phyloP scores from a whole-genome alignment of 306 rosid species.

The Malus sieversii region DNA sequence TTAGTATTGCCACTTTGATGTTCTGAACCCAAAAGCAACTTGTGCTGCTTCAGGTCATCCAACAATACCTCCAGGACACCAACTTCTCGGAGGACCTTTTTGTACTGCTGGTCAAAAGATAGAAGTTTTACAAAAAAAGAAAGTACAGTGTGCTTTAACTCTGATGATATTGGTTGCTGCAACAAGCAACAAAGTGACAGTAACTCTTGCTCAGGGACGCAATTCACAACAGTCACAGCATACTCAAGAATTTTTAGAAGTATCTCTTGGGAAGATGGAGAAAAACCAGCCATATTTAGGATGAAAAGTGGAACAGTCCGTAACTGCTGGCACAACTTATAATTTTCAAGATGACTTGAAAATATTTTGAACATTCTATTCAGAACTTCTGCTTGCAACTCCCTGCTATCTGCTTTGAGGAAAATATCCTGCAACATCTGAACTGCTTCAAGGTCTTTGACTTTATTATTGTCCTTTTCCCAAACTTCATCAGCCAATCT shows the following conservation, averaged over 20 bases:
- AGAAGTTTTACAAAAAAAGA: conserved; percentile 89
- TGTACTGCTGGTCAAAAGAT: conserved; percentile 96
- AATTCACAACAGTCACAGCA: conserved; percentile 97
- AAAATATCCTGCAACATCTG: conserved; percentile 98
- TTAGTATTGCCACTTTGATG: conserved; percentile 37
- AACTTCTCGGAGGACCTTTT: conserved; percentile 98
- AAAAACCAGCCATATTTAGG: conserved; percentile 89
- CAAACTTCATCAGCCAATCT: conserved; percentile 70
- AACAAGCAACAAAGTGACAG: conserved; percentile 96
- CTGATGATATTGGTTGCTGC: conserved; percentile 94
- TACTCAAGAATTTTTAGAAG: conserved; percentile 97
- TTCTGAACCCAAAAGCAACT: conserved; percentile 57
- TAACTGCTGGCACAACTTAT: conserved; percentile 86
- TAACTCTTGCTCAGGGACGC: conserved; percentile 97
- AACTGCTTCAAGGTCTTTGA: conserved; percentile 97
- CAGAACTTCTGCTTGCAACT: conserved; percentile 91
- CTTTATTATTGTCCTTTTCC: conserved; percentile 85
- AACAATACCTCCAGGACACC: conserved; percentile 93
- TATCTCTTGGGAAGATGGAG: conserved; percentile 77
- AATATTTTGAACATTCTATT: conserved; percentile 93
- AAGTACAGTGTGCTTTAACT: conserved; percentile 78
- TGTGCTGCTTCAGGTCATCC: conserved; percentile 89
- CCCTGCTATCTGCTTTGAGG: conserved; percentile 74
- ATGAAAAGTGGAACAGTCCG: conserved; percentile 95
- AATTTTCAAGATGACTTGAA: conserved; percentile 93